phyloP scores from a whole-genome alignment of 2,329 filamentous ascomycete species.

The Aspergillus awamori region DNA sequence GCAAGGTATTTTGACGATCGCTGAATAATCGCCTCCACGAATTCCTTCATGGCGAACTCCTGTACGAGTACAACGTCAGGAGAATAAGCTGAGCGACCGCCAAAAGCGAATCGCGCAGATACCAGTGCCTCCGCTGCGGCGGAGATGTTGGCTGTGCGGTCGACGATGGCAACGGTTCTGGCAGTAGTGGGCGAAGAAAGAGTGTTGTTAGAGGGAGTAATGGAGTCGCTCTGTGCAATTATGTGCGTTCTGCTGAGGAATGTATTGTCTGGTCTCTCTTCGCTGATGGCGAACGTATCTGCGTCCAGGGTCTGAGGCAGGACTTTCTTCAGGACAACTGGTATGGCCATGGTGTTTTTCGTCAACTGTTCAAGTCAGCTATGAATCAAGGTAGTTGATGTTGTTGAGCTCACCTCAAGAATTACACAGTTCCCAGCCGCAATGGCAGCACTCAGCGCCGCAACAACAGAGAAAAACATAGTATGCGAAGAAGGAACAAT shows the following conservation, averaged over 20 bases:
- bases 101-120: constrained; percentile 57
- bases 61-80: constrained; percentile 68
- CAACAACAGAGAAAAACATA: constrained; percentile 51
- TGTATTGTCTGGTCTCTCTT: constrained; percentile 31
- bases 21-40: constrained; percentile 54
- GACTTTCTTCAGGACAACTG: constrained; percentile 28
- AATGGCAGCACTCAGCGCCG: constrained; percentile 51
- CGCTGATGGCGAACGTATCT: constrained; percentile 53
- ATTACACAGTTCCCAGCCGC: constrained; percentile 56
- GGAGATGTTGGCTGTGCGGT: constrained; percentile 60
- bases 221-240: constrained; percentile 19
- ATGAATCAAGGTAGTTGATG: background rate
- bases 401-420: constrained; percentile 45
- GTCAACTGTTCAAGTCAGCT: constrained; percentile 22
- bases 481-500: constrained; percentile 54
- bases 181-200: constrained; percentile 31
- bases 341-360: constrained; percentile 29
- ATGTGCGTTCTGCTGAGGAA: constrained; percentile 31
- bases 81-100: constrained; percentile 61
- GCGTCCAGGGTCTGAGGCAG: constrained; percentile 44
- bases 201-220: constrained; percentile 20
- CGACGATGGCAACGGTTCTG: constrained; percentile 59
- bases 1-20: constrained; percentile 35
- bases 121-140: constrained; percentile 58
- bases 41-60: constrained; percentile 60